Conservation (phyloP, 2,329 filamentous ascomycete genomes). For the Cyanodermella asteris region DNA sequence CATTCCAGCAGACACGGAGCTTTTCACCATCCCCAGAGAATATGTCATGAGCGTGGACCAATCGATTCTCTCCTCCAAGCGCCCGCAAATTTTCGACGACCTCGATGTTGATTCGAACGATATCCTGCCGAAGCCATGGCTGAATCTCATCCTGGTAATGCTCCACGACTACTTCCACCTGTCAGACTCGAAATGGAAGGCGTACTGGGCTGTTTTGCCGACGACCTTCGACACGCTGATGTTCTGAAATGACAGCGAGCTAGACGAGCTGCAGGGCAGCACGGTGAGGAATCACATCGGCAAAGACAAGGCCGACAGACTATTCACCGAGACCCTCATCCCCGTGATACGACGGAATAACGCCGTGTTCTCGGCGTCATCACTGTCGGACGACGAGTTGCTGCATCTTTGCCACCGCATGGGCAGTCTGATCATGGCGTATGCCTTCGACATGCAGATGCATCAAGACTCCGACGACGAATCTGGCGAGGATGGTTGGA, state of each 20-base stretch:
- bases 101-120: too few relatives aligned
- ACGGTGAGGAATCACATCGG: constrained; percentile 59
- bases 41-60: constrained; percentile 52
- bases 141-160: constrained; percentile 52
- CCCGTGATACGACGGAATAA: constrained; percentile 26
- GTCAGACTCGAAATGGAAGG: constrained; percentile 45
- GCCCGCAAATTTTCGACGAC: too few relatives aligned
- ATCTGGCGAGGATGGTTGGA: constrained; percentile 30
- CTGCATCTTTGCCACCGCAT: constrained; percentile 48
- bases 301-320: constrained; percentile 44
- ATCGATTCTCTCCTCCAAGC: too few relatives aligned
- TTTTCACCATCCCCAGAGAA: constrained; percentile 58
- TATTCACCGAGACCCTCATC: constrained; percentile 37
- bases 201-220: constrained; percentile 60
- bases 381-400: constrained; percentile 23
- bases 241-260: constrained; percentile 59
- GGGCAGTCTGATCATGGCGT: constrained; percentile 80
- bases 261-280: constrained; percentile 53
- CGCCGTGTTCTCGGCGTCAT: constrained; percentile 19
- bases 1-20: constrained; percentile 50
- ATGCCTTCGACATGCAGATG: constrained; percentile 62
- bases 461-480: constrained; percentile 24
- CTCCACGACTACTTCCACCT: constrained; percentile 49
- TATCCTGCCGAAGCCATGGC: too few relatives aligned
- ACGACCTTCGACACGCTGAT: constrained; percentile 60